phyloP scores from a whole-genome alignment of 805 yeast genomes.

The Spathaspora gorwiae region DNA sequence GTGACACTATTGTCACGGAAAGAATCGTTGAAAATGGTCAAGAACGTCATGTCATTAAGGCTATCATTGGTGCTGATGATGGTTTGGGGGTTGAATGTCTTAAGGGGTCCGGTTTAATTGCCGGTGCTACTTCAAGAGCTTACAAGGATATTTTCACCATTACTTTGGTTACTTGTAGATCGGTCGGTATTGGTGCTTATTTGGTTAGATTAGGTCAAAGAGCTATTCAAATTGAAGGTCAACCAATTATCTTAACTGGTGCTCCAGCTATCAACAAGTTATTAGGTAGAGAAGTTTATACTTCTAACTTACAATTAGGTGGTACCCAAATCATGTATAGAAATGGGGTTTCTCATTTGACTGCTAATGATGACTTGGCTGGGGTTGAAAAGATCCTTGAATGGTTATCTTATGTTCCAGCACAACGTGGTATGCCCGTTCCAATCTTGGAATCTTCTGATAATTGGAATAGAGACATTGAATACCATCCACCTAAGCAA shows the following conservation, averaged over 20 bases:
- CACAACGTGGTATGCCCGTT: slow-evolving; percentile 81
- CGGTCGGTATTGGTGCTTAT: slow-evolving; percentile 99
- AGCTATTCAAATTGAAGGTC: slow-evolving; percentile 98
- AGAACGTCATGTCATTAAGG: slow-evolving; percentile 72
- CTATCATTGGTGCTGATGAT: slow-evolving; percentile 90
- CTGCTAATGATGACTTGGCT: slow-evolving; percentile 94
- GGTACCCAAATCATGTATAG: slow-evolving; percentile 98
- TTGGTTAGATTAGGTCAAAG: slow-evolving; percentile 97
- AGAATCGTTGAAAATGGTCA: slow-evolving; percentile 80
- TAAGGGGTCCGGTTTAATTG: slow-evolving; percentile 96
- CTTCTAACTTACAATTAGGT: slow-evolving; percentile 95
- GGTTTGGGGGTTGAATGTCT: slow-evolving; percentile 98
- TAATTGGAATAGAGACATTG: slow-evolving; percentile 91
- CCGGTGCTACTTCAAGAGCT: slow-evolving; percentile 97
- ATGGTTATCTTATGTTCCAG: slow-evolving; percentile 95
- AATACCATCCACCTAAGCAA: slow-evolving; percentile 65
- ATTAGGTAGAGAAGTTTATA: slow-evolving; percentile 93
- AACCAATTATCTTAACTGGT: slow-evolving; percentile 97
- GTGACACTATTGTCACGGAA: slow-evolving; percentile 66
- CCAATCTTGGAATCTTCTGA: slow-evolving; percentile 83
- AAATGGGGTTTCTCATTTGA: slow-evolving; percentile 96
- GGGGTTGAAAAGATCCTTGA: slow-evolving; percentile 93
- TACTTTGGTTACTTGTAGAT: slow-evolving; percentile 98
- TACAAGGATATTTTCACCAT: slow-evolving; percentile 96
- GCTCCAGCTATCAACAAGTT: slow-evolving; percentile 98